Conservation (phyloP, 1,284 basidiomycete species). For the Puccinia hordei region DNA sequence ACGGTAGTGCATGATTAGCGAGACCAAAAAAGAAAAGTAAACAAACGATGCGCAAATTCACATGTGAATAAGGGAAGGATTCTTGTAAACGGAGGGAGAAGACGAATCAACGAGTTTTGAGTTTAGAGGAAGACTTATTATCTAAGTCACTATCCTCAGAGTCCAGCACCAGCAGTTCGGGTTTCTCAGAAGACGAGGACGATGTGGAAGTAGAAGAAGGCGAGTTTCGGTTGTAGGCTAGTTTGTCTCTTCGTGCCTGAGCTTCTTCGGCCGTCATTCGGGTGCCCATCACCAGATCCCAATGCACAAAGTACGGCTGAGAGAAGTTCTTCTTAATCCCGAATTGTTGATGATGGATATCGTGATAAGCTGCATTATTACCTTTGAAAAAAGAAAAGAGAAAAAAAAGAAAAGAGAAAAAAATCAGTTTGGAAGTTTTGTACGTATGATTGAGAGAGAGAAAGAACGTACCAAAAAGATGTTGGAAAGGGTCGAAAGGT, state of each 20-base stretch:
- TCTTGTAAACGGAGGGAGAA: no score
- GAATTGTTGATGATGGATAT: slow-evolving; percentile 89
- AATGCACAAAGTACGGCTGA: slow-evolving; percentile 76
- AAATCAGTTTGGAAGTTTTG: slow-evolving; percentile 22
- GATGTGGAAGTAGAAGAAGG: neutral
- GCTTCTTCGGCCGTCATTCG: slow-evolving; percentile 60
- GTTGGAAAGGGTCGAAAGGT: slow-evolving; percentile 73
- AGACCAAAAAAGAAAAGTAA: no score
- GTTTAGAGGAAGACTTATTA: neutral
- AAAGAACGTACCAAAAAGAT: slow-evolving; percentile 34
- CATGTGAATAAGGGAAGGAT: no score
- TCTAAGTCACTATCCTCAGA: neutral
- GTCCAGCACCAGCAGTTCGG: neutral
- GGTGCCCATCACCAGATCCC: slow-evolving; percentile 61
- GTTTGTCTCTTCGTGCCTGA: neutral
- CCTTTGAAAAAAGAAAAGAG: slow-evolving; percentile 59
- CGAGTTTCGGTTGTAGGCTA: neutral
- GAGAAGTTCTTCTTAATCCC: slow-evolving; percentile 96
- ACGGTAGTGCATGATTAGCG: no score
- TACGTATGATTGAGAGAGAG: neutral
- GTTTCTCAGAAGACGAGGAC: neutral
- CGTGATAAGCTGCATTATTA: slow-evolving; percentile 98
- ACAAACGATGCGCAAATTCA: no score
- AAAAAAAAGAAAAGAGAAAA: slow-evolving; percentile 15
- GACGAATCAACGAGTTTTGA: neutral